Conservation (phyloP, 129 eudicot genomes). For the Flaveria sonorensis region DNA sequence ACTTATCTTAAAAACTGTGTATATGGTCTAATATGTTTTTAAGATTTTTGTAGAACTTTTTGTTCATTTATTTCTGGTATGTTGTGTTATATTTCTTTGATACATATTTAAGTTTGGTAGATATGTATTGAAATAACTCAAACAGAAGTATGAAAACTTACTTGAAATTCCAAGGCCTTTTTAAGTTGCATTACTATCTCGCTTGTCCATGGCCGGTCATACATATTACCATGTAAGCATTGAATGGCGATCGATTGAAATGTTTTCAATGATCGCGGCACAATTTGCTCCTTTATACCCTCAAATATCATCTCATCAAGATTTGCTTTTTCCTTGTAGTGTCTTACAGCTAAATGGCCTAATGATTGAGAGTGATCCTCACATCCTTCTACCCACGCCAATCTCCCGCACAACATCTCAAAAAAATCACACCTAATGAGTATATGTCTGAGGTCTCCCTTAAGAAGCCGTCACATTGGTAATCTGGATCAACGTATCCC, state of each 20-base stretch:
- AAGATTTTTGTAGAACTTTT: background rate
- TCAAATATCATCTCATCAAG: background rate
- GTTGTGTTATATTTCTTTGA: background rate
- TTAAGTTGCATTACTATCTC: background rate
- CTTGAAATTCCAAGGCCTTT: constrained; percentile 2
- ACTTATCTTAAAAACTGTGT: too few relatives aligned
- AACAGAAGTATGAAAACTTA: background rate
- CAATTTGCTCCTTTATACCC: constrained; percentile 1
- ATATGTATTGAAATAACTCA: background rate
- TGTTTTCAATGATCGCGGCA: background rate
- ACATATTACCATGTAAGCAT: background rate
- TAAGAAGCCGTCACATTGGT: background rate
- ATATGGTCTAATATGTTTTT: background rate
- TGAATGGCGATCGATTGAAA: background rate
- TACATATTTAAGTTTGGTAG: background rate
- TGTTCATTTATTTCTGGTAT: background rate
- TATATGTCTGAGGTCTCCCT: background rate
- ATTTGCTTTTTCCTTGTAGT: background rate
- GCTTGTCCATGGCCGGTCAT: background rate
- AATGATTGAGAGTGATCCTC: background rate
- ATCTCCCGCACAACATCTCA: background rate
- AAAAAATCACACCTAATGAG: constrained; percentile 3
- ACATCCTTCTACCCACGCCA: background rate
- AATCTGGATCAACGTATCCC: background rate
- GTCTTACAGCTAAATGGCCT: background rate